Evolutionary conservation across 257 asterid species (phyloP).

Genomic region (Forsythia viridissima): DNA sequence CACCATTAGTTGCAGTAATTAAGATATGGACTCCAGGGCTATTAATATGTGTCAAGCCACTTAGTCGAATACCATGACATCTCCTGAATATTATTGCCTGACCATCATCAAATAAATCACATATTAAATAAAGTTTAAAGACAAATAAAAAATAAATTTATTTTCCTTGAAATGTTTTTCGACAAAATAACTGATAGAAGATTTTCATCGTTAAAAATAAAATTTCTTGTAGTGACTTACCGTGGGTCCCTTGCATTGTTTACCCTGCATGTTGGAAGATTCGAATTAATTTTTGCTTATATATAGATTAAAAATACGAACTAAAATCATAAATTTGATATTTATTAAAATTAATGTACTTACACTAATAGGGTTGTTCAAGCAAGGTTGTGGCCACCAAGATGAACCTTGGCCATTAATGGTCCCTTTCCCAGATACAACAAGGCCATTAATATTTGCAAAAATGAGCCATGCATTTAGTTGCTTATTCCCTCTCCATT

Average conservation of each 20-base stretch:
- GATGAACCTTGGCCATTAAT: conserved; percentile 55
- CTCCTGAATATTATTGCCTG: conserved; percentile 59
- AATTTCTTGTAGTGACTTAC: conserved; percentile 23
- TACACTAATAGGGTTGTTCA: conserved; percentile 42
- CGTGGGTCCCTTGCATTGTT: conserved; percentile 54
- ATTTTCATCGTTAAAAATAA: no score
- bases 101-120: background rate
- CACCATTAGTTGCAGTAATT: conserved; percentile 42
- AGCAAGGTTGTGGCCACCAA: conserved; percentile 68
- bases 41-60: conserved; percentile 46
- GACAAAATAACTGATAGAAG: no score
- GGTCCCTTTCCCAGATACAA: conserved; percentile 49
- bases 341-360: background rate
- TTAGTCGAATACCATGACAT: conserved; percentile 46
- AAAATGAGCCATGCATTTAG: conserved; percentile 53
- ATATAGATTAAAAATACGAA: no score
- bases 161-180: no score
- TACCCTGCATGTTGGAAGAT: conserved; percentile 38
- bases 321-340: background rate
- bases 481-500: conserved; percentile 42
- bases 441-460: conserved; percentile 38
- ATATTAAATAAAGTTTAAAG: no score
- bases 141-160: no score
- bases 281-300: background rate
- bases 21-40: conserved; percentile 59